These are phyloP conservation scores for Senecio squalidus DNA, from an alignment of 140 eudicot species.

Conservation along the genomic window DNA sequence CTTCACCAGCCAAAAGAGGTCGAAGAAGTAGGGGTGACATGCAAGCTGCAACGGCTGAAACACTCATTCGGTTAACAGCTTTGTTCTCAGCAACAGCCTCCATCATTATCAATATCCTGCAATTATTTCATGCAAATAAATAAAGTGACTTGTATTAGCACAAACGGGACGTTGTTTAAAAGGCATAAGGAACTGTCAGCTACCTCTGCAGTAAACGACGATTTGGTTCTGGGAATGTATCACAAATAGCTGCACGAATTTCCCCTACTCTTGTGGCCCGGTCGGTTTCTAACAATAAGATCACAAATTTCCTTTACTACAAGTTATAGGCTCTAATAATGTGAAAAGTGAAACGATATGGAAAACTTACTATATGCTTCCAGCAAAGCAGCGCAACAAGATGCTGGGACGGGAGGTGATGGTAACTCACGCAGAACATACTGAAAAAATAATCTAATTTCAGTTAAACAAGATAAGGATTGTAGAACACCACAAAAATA, in stretches of 20 bases:
- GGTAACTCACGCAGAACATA: constrained; percentile 85
- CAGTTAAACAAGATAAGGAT: not conserved
- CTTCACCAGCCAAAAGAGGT: constrained; percentile 92
- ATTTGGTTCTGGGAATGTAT: no score
- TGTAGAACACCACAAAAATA: not conserved
- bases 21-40: constrained; percentile 96
- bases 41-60: constrained; percentile 96
- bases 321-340: no score
- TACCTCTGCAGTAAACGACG: no score
- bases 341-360: not conserved
- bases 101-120: constrained; percentile 88
- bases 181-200: not conserved
- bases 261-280: constrained; percentile 64
- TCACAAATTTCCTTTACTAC: no score
- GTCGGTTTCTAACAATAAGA: constrained; percentile 49
- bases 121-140: not conserved
- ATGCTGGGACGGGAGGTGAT: no score
- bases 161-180: no score
- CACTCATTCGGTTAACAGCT: constrained; percentile 75
- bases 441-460: constrained; percentile 25
- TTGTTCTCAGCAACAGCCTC: constrained; percentile 71
- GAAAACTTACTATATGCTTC: constrained; percentile 80
- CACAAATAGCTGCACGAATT: constrained; percentile 85
- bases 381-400: constrained; percentile 83
- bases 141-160: no score